phyloP scores from a whole-genome alignment of 169 alveolate genomes.

The Ichthyophthirius multifiliis region DNA sequence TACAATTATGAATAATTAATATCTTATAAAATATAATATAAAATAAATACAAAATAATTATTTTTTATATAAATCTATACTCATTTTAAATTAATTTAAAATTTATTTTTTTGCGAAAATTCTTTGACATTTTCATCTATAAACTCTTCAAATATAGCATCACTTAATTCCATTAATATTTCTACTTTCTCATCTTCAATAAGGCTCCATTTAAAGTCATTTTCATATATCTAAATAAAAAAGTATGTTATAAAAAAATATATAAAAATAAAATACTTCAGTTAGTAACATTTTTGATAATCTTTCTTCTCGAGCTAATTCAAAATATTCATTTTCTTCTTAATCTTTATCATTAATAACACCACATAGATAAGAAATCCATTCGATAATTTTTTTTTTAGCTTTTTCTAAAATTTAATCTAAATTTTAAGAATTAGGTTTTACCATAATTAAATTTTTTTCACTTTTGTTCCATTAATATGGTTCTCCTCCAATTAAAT shows the following conservation, averaged over 20 bases:
- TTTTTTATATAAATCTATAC: no score
- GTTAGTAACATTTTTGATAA: not conserved
- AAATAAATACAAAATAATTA: no score
- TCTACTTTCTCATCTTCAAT: constrained; percentile 26
- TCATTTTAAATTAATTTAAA: no score
- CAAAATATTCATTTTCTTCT: constrained; percentile 22
- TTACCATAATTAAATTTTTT: not conserved
- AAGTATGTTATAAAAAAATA: not conserved
- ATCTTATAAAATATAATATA: no score
- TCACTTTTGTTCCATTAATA: constrained; percentile 31
- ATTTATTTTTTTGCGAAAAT: no score
- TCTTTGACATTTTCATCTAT: constrained; percentile 25
- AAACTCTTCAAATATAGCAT: constrained; percentile 35
- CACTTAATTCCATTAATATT: constrained; percentile 31
- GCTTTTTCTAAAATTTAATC: constrained; percentile 13
- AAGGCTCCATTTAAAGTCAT: constrained; percentile 23
- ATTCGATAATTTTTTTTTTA: constrained; percentile 12
- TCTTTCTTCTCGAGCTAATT: constrained; percentile 22
- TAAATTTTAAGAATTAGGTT: not conserved
- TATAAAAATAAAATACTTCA: not conserved
- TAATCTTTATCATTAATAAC: not conserved
- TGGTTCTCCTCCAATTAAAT: constrained; percentile 23
- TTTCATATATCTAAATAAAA: constrained; percentile 14
- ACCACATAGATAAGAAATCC: constrained; percentile 37
- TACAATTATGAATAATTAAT: no score